These are phyloP conservation scores for Ramichloridium luteum DNA, from an alignment of 2,329 filamentous ascomycete species.

Conservation along the genomic window DNA sequence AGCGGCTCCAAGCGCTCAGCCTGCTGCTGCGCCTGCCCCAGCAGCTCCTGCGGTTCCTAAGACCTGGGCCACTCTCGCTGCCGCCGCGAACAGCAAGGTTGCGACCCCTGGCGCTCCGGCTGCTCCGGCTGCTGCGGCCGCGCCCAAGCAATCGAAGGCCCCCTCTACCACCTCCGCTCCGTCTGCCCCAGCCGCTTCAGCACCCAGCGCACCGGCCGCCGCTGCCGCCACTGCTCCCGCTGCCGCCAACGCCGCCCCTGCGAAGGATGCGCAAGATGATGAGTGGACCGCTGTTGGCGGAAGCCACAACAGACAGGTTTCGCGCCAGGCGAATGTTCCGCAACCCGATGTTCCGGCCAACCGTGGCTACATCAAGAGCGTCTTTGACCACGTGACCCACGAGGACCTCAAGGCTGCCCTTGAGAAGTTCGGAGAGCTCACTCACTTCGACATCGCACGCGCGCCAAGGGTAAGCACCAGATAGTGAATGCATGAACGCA, in stretches of 20 bases:
- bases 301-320: slow-evolving; percentile 72
- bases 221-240: slow-evolving; percentile 16
- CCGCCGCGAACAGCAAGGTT: slow-evolving; percentile 36
- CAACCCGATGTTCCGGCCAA: slow-evolving; percentile 58
- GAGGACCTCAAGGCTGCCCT: slow-evolving; percentile 60
- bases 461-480: slow-evolving; percentile 52
- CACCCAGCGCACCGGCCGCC: slow-evolving; percentile 19
- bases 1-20: slow-evolving; percentile 36
- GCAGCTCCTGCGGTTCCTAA: slow-evolving; percentile 41
- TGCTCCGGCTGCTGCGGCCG: slow-evolving; percentile 23
- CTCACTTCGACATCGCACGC: slow-evolving; percentile 52
- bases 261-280: slow-evolving; percentile 32
- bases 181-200: slow-evolving; percentile 14
- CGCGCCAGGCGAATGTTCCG: slow-evolving; percentile 43
- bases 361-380: slow-evolving; percentile 89
- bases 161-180: slow-evolving; percentile 12
- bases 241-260: slow-evolving; percentile 23
- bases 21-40: slow-evolving; percentile 42
- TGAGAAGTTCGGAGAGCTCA: slow-evolving; percentile 53
- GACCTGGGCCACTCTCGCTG: slow-evolving; percentile 62
- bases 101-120: slow-evolving; percentile 30
- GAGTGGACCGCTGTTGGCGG: slow-evolving; percentile 82
- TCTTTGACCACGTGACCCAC: slow-evolving; percentile 74
- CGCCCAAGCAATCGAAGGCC: slow-evolving; percentile 12
- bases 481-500: slow-evolving; percentile 3